Percentiles rank a stretch among this genome's conserved stretches.
Conservation (phyloP, 495 filamentous ascomycete genomes). For the Penicillium crystallinum region DNA sequence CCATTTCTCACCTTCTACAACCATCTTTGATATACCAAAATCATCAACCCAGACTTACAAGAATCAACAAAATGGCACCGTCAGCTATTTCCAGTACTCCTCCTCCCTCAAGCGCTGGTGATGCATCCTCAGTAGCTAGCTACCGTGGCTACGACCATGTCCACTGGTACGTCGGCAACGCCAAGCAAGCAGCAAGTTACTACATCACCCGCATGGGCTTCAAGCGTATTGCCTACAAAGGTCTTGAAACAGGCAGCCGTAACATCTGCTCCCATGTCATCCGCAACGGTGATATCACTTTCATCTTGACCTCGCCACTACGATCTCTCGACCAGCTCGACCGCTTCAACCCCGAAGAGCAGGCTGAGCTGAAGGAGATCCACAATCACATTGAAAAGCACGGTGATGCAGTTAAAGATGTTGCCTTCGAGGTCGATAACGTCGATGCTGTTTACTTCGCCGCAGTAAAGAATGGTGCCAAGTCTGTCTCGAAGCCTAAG, state of each 20-base stretch:
- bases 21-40: background rate
- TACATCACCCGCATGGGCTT: constrained; percentile 85
- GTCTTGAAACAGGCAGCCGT: constrained; percentile 80
- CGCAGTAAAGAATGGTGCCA: constrained; percentile 66
- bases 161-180: constrained; percentile 93
- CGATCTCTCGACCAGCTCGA: constrained; percentile 50
- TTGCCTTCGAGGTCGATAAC: constrained; percentile 85
- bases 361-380: constrained; percentile 58
- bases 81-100: constrained; percentile 59
- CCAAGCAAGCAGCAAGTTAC: constrained; percentile 84
- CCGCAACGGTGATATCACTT: constrained; percentile 68
- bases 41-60: background rate
- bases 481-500: constrained; percentile 53
- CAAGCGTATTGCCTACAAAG: constrained; percentile 70
- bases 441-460: constrained; percentile 66
- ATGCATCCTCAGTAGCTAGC: constrained; percentile 34
- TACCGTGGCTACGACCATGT: constrained; percentile 85
- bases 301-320: constrained; percentile 79
- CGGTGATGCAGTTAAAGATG: constrained; percentile 87
- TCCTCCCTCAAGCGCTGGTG: constrained; percentile 25
- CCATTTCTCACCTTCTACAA: background rate
- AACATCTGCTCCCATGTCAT: constrained; percentile 75
- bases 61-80: constrained; percentile 57
- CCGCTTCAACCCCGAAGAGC: constrained; percentile 51
- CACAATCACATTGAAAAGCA: constrained; percentile 72